Evolutionary conservation across 2,329 filamentous ascomycete species (phyloP).

Genomic region (Harringtonia aguacate): DNA sequence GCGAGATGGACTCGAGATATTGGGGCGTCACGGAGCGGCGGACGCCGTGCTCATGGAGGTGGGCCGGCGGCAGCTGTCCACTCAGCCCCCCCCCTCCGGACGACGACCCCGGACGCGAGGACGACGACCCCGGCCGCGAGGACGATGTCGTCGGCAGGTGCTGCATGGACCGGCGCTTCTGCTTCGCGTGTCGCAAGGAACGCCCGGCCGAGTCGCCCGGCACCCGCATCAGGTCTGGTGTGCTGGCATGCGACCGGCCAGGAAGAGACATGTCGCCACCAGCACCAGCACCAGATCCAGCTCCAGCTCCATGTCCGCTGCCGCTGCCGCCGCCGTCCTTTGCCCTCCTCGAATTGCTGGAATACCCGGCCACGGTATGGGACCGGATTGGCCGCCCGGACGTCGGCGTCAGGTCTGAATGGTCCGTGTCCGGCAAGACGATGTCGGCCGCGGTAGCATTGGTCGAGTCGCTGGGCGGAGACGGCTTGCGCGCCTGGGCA

Average conservation of each 20-base stretch:
- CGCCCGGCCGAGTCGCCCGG: slow-evolving; percentile 1
- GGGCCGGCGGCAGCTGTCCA: slow-evolving; percentile 18
- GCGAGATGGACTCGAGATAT: slow-evolving; percentile 38
- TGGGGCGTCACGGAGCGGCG: not conserved
- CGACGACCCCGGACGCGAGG: slow-evolving; percentile 9
- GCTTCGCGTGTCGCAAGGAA: slow-evolving; percentile 3
- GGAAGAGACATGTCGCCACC: not conserved
- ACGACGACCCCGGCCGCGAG: not conserved
- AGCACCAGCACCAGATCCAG: too few relatives aligned
- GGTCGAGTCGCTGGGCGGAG: slow-evolving; percentile 46
- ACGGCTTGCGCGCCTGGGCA: slow-evolving; percentile 68
- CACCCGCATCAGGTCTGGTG: slow-evolving; percentile 6
- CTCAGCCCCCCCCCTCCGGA: slow-evolving; percentile 26
- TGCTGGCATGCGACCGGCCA: slow-evolving; percentile 10
- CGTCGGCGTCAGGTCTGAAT: slow-evolving; percentile 13
- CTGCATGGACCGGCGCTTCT: slow-evolving; percentile 2
- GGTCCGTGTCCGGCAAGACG: slow-evolving; percentile 4
- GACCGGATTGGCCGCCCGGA: slow-evolving; percentile 42
- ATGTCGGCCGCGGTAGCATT: slow-evolving; percentile 13
- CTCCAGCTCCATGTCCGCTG: not conserved
- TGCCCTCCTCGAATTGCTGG: slow-evolving; percentile 36
- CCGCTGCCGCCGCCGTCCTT: slow-evolving; percentile 22
- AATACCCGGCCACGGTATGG: slow-evolving; percentile 50
- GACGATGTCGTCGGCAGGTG: not conserved
- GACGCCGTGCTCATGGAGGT: not conserved